Conservation (phyloP, 208 protist genomes). For the Jaenimonas drosophilae region DNA sequence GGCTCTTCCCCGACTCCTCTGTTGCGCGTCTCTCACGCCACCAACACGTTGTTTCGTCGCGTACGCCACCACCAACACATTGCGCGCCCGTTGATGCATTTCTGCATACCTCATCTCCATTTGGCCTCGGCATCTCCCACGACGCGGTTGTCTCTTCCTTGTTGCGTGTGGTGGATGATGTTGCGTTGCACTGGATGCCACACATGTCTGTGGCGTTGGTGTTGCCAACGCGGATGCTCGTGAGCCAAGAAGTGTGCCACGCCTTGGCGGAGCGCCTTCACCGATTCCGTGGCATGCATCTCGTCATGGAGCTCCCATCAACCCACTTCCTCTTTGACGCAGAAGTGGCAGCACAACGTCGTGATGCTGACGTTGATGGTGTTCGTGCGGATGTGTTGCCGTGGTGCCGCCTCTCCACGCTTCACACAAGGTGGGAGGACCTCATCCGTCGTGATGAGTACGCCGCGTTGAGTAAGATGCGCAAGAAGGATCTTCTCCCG, state of each 20-base stretch:
- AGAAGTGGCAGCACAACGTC: constrained; percentile 1
- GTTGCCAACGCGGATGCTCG: constrained; percentile 45
- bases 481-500: constrained; percentile 22
- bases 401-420: constrained; percentile 28
- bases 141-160: constrained; percentile 9
- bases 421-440: constrained; percentile 20
- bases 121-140: constrained; percentile 16
- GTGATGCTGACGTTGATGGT: background rate
- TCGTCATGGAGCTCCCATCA: constrained; percentile 37
- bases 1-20: constrained; percentile 38
- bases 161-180: constrained; percentile 9
- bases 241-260: constrained; percentile 38
- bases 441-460: constrained; percentile 11
- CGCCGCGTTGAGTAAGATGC: constrained; percentile 14
- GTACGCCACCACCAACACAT: background rate
- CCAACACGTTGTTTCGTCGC: background rate
- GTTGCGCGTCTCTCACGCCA: constrained; percentile 18
- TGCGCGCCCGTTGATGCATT: constrained; percentile 22
- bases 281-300: too few species aligned
- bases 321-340: constrained; percentile 16
- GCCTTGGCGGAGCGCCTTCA: too few species aligned
- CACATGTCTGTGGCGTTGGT: constrained; percentile 23
- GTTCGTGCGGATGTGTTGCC: background rate
- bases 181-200: constrained; percentile 8
- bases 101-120: constrained; percentile 14